Evolutionary conservation across 352 stramenopile genomes (phyloP), one percentile per base, ranked within the genome.

Genomic region (Phytophthora pluvialis): DNA sequence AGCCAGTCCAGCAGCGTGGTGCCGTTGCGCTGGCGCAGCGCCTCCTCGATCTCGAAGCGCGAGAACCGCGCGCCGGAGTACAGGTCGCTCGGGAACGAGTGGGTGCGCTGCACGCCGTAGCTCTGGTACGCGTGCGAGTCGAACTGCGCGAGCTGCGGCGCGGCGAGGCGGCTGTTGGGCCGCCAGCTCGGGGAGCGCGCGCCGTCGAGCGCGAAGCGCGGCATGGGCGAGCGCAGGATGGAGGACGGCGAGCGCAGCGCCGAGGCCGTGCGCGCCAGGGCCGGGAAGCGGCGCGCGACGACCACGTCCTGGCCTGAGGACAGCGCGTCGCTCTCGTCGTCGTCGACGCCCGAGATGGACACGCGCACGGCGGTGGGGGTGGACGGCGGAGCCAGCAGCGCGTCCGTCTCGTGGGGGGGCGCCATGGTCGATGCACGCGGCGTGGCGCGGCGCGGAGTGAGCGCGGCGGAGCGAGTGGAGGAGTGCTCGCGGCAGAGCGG

Each of bases 41-140:
- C 75, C 45, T 94, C 83, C 60, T 94, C 85, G 29, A 90, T 89
- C 68, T 94, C 81, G 53, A 94, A 94, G 18, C 85, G 81, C 21
- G 79, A 86, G 64, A 89, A 91, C 9, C 85, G 73, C 28, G 81
- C 78, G 38, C 74, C 81, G 3, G 83, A 90, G 74, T 90, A 94
- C 33, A 94, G 42, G 36, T 94, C 85, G 38, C 77, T 82, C 3
- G 85, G 85, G 54, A 94, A 91, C 59, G 85, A 94, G 61, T 94
- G 77, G n/a, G 85, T 91, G 63, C 85, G 83, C 61, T 80, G 67
- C 15, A 91, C 74, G 40, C 72, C 79, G 67, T 88, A 85, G 11
- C 57, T 67, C 21, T 52, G 55, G 25, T 55, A 72, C 32, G 39
- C 28, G 32, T 47, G 54, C 54, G 47, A 33, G 13, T 67, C 53